Evolutionary conservation across 179 eudicot species (phyloP), one percentile per base, ranked within the genome.

Genomic region (Amaranthus tricolor): DNA sequence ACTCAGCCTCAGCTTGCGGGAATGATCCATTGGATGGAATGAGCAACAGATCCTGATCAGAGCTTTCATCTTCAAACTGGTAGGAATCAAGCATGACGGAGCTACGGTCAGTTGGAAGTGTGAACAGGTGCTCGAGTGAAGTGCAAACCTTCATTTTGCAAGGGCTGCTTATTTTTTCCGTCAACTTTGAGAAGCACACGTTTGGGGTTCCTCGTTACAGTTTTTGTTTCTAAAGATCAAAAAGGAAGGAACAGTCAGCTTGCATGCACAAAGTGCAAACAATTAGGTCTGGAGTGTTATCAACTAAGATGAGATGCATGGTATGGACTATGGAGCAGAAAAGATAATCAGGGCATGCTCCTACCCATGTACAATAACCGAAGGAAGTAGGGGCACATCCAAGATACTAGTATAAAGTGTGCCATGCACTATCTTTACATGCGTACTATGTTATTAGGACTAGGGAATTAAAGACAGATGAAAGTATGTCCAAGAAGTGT

Each of bases 1-100:
- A 92, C 86, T 95, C 99, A 5, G 99, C 99, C 81, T 95, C 99
- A 5, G 99, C 99, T 79, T 90, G 88, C 7, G 96, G 96, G 77
- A 90, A 95, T 58, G 87, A 88, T 54, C 90, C 83, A 62, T 88
- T 86, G 19, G 86, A 87, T 52, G 96, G 97, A 55, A 95, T 85
- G 56, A 95, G 88, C 61, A 95, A 84, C 75, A 95, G 71, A 75
- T 92, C 99, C 80, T 95, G 91, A 61, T 92, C 99, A 20, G 87
- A 78, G 84, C 76, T 84, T 68, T 88, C 91, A 77, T 87, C 89
- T 56, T 75, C 88, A 51, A 67, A 79, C 21, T 84, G 87, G 68
- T 84, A 84, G 76, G 94, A 81, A 62, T 86, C 86, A 14, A 85
- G 79, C 88, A 85, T 84, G 66, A 85, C 82, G 77, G 87, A 84